Base-by-base conservation (phyloP, 2,329 filamentous ascomycete species). In the Escovopsis sp. region DNA sequence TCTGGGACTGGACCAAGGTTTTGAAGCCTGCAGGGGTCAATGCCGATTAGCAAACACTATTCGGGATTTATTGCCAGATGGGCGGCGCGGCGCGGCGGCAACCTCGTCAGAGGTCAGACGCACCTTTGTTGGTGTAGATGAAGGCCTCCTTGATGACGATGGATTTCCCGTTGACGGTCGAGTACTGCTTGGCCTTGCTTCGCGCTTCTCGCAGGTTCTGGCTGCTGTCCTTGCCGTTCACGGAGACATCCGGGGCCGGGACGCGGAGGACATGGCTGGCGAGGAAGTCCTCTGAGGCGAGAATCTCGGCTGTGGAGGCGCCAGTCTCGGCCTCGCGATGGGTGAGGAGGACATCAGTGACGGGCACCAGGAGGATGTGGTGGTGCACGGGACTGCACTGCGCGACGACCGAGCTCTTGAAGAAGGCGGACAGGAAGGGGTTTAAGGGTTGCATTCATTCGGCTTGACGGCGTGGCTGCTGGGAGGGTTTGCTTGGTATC, bases 381-480 rank as follows among this genome's bases (percentile, higher is more conserved):
- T 94, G 85, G 63, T 91, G 83, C 50, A 87, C 75, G 43, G 91
- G 88, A 49, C 81, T 77, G 72, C 91, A 96, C 79, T 96, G 89
- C 56, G 82, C 72, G 54, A 84, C 82, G 60, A 95, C 75, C 63
- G 85, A 80, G 76, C 87, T 96, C 71, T 86, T 87, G 75, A 95
- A 95, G 79, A 98, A 96, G 73, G 89, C 87, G 72, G 85, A 82
- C 65, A 98, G 75, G 68, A 95, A 96, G 63, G 91, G 91, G 69
- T 98, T 98, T 80, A 96, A 75, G 70, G 91, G 86, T 81, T 88
- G 88, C 88, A 94, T 94, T 65, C 62, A 64, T 58, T 62, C 61
- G 59, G 53, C 57, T 60, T 55, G 48, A 43, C 45, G 43, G 43
- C 28, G 43, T 49, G 49, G 52, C 44, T 44, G 49, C 51, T 43